These are phyloP conservation scores for Penicillium aurantiogriseum DNA, from an alignment of 2,329 filamentous ascomycete genomes.

Conservation along the genomic window DNA sequence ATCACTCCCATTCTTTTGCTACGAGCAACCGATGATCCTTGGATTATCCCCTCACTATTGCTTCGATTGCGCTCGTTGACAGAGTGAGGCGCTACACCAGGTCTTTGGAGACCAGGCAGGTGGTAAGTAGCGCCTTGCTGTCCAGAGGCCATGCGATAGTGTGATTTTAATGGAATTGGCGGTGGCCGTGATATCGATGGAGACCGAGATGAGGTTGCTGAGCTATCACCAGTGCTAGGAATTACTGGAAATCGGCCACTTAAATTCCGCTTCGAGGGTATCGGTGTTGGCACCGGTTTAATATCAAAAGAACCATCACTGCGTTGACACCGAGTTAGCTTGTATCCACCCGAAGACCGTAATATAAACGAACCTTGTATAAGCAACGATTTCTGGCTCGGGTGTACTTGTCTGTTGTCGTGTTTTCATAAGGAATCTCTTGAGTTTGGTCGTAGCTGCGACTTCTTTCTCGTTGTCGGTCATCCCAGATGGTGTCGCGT, in stretches of 20 bases:
- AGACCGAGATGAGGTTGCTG: conserved; percentile 67
- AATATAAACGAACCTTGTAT: conserved; percentile 38
- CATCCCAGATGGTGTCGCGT: conserved; percentile 56
- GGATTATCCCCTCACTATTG: conserved; percentile 61
- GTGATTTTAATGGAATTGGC: conserved; percentile 75
- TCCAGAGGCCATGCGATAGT: conserved; percentile 62
- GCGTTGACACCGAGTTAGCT: conserved; percentile 27
- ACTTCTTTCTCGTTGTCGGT: conserved; percentile 61
- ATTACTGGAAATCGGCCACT: conserved; percentile 61
- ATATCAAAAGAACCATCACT: conserved; percentile 76
- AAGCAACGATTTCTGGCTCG: conserved; percentile 48
- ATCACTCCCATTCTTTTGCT: conserved; percentile 62
- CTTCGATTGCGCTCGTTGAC: conserved; percentile 61
- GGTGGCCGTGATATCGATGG: conserved; percentile 67
- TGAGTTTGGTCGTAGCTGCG: conserved; percentile 60
- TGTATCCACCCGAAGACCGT: conserved; percentile 1
- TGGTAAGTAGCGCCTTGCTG: conserved; percentile 37
- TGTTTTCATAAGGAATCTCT: conserved; percentile 53
- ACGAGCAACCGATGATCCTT: conserved; percentile 46
- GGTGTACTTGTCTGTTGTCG: conserved; percentile 41
- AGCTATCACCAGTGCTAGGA: conserved; percentile 51
- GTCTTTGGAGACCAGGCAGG: conserved; percentile 58
- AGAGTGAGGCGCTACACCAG: conserved; percentile 68
- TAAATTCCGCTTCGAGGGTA: conserved; percentile 48
- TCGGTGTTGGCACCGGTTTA: conserved; percentile 65